phyloP scores from a whole-genome alignment of 768 basidiomycete genomes.

The Suillus discolor region DNA sequence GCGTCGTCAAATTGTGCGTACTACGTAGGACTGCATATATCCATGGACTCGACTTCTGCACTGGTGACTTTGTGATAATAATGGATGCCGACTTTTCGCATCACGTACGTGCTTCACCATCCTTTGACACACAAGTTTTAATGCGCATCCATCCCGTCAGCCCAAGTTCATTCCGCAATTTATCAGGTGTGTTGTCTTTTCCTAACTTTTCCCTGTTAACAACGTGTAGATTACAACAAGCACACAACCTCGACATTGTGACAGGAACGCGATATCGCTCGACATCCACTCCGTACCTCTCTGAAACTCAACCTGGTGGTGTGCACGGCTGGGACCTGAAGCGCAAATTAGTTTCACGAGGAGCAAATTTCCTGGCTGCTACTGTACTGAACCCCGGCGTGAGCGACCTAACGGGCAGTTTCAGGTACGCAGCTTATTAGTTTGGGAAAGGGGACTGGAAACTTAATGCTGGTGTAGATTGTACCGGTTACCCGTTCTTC shows the following conservation, averaged over 20 bases:
- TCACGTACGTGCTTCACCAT: constrained; percentile 59
- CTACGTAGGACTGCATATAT: constrained; percentile 93
- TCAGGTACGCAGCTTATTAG: constrained; percentile 58
- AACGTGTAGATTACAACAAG: constrained; percentile 66
- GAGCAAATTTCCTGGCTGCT: constrained; percentile 89
- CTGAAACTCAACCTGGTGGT: constrained; percentile 72
- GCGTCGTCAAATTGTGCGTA: constrained; percentile 14
- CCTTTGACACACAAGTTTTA: background rate
- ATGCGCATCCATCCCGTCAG: constrained; percentile 38
- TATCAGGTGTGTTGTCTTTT: constrained; percentile 56
- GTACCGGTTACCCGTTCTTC: constrained; percentile 75
- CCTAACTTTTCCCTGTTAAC: background rate
- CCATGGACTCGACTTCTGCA: constrained; percentile 86
- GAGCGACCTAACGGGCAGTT: constrained; percentile 89
- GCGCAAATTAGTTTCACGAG: constrained; percentile 84
- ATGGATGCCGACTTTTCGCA: constrained; percentile 98
- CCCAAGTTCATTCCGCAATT: constrained; percentile 96
- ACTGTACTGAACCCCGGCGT: constrained; percentile 85
- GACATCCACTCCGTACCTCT: constrained; percentile 55
- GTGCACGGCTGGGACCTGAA: constrained; percentile 94
- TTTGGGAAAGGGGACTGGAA: constrained; percentile 4
- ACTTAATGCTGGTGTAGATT: constrained; percentile 44
- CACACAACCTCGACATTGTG: constrained; percentile 90
- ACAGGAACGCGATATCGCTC: constrained; percentile 89
- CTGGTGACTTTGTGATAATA: constrained; percentile 92